A percentile compares a stretch with the other conserved stretches of the same genome.
Evolutionary conservation across 495 filamentous ascomycete species (phyloP).

Genomic region (Hypoxylon lienhwacheense): DNA sequence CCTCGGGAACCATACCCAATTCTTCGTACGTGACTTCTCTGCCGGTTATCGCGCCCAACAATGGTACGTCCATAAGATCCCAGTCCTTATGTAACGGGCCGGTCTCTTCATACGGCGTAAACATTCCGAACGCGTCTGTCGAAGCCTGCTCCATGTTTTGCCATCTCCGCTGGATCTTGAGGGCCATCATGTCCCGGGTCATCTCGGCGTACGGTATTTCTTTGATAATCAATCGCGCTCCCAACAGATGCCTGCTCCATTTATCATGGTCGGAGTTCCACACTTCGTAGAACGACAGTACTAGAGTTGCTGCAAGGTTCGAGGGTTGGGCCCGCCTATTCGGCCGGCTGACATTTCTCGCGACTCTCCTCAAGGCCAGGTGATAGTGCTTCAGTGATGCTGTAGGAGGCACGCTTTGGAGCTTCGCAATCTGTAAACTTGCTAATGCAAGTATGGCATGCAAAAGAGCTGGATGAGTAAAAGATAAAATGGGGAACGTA

Average conservation of each 20-base stretch:
- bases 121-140: conserved; percentile 30
- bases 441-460: conserved; percentile 90
- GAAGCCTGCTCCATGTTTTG: conserved; percentile 35
- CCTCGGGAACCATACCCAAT: conserved; percentile 37
- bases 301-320: conserved; percentile 83
- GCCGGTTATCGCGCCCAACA: conserved; percentile 46
- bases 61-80: conserved; percentile 41
- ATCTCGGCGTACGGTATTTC: conserved; percentile 79
- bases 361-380: conserved; percentile 75
- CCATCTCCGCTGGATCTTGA: conserved; percentile 49
- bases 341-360: conserved; percentile 70
- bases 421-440: conserved; percentile 84
- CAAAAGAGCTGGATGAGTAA: conserved; percentile 80
- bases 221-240: conserved; percentile 76
- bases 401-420: conserved; percentile 69
- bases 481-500: conserved; percentile 79
- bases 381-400: conserved; percentile 92
- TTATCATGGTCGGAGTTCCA: conserved; percentile 93
- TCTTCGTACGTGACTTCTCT: conserved; percentile 40
- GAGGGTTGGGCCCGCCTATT: conserved; percentile 73
- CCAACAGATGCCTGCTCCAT: conserved; percentile 90
- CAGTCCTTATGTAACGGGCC: conserved; percentile 36
- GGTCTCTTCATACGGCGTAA: conserved; percentile 27
- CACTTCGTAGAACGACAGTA: conserved; percentile 91
- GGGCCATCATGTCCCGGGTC: conserved; percentile 65